phyloP scores from a whole-genome alignment of 305 asterid species.

The Nicotiana rustica region DNA sequence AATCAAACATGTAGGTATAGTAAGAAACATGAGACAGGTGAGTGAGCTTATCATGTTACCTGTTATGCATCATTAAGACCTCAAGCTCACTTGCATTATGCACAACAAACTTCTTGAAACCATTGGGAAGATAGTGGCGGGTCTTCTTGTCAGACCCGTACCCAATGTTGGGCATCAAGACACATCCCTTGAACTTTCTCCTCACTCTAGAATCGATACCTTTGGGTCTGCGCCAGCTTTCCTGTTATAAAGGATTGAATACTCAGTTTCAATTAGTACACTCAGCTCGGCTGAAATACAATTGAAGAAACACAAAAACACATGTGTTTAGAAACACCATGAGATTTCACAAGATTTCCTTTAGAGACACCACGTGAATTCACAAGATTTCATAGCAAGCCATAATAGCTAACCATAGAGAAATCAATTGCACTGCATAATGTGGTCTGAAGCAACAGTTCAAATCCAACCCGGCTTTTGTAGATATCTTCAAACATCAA shows the following conservation, averaged over 20 bases:
- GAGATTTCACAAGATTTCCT: neutral
- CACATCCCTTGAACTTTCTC: conserved; percentile 61
- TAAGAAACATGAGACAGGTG: neutral
- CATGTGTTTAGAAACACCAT: no score
- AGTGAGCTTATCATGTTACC: conserved; percentile 35
- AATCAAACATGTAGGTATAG: neutral
- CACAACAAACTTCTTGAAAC: conserved; percentile 59
- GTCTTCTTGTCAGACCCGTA: conserved; percentile 63
- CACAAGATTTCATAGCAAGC: neutral
- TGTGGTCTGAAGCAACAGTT: neutral
- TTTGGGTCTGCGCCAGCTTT: conserved; percentile 60
- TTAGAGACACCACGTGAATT: neutral
- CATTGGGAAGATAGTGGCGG: conserved; percentile 58
- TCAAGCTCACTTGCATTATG: conserved; percentile 56
- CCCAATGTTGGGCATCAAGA: conserved; percentile 61
- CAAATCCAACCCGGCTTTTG: neutral
- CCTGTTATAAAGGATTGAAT: conserved; percentile 32
- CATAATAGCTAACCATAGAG: neutral
- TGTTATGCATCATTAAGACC: conserved; percentile 63
- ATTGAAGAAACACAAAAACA: neutral
- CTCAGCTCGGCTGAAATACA: neutral
- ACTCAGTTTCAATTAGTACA: neutral
- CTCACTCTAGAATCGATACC: conserved; percentile 65
- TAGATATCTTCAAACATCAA: neutral
- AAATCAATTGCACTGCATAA: neutral